A percentile compares a stretch with the other conserved stretches of the same genome.
phyloP scores from a whole-genome alignment of 1,284 basidiomycete species.

The Cryptococcus maquisensis region DNA sequence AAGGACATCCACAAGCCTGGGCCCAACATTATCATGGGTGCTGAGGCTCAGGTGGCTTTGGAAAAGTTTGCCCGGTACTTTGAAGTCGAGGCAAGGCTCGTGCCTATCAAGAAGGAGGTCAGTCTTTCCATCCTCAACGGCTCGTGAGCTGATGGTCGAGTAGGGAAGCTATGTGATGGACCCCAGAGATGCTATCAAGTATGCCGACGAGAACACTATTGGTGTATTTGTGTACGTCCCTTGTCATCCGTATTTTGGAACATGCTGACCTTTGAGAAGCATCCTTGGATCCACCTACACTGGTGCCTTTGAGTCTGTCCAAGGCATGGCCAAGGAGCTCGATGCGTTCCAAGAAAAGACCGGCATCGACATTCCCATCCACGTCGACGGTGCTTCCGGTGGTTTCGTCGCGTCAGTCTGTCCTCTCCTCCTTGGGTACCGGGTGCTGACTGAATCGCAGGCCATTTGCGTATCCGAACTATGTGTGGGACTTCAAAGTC shows the following conservation, averaged over 20 bases:
- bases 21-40: conserved; percentile 56
- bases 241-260: not conserved
- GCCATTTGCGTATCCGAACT: conserved; percentile 58
- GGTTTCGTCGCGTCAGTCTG: conserved; percentile 64
- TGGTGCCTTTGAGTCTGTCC: conserved; percentile 87
- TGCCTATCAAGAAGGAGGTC: conserved; percentile 74
- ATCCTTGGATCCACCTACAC: conserved; percentile 69
- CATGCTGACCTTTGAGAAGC: not conserved
- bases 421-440: too few species aligned
- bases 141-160: not conserved
- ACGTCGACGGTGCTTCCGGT: conserved; percentile 61
- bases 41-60: conserved; percentile 78
- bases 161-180: conserved; percentile 73
- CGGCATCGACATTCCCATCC: conserved; percentile 75
- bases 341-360: conserved; percentile 82
- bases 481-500: conserved; percentile 80
- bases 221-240: conserved; percentile 32
- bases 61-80: conserved; percentile 74
- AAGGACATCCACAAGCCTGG: conserved; percentile 80
- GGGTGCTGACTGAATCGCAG: conserved; percentile 6
- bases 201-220: conserved; percentile 79
- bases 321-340: conserved; percentile 76
- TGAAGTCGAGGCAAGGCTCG: conserved; percentile 58
- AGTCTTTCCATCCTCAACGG: conserved; percentile 13
- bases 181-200: conserved; percentile 77